These are phyloP conservation scores for Didymella lethalis DNA, from an alignment of 2,329 filamentous ascomycete species.

Conservation along the genomic window DNA sequence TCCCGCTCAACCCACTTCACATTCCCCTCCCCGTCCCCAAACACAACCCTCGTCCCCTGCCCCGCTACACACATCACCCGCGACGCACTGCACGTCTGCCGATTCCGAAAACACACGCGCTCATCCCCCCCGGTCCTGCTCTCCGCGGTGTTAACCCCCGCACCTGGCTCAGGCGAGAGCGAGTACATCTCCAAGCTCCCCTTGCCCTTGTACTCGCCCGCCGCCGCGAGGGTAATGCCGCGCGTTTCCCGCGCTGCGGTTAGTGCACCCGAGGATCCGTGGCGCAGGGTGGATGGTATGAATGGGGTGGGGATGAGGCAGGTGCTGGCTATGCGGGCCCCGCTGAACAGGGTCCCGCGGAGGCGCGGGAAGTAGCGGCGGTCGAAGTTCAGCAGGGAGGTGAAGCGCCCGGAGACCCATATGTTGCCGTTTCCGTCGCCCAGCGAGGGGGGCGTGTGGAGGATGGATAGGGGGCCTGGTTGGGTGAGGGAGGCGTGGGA, in stretches of 20 bases:
- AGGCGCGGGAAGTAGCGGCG: constrained; percentile 83
- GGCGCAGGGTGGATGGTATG: constrained; percentile 67
- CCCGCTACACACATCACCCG: constrained; percentile 82
- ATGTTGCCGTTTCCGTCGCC: constrained; percentile 76
- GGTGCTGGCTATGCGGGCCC: constrained; percentile 78
- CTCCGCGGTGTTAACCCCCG: constrained; percentile 42
- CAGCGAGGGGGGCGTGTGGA: constrained; percentile 72
- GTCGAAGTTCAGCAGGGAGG: constrained; percentile 88
- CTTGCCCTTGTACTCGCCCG: constrained; percentile 13
- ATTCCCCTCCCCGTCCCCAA: constrained; percentile 82
- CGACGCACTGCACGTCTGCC: constrained; percentile 80
- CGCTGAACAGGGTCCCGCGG: constrained; percentile 81
- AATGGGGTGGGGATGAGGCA: constrained; percentile 73
- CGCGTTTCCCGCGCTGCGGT: constrained; percentile 59
- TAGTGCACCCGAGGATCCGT: constrained; percentile 52
- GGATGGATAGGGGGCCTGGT: constrained; percentile 81
- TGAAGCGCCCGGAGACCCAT: constrained; percentile 87
- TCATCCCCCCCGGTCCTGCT: constrained; percentile 53
- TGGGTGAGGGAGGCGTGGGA: constrained; percentile 77
- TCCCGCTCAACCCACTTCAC: constrained; percentile 93
- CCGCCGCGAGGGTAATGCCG: constrained; percentile 53
- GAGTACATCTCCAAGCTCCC: constrained; percentile 83
- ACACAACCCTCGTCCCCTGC: constrained; percentile 83
- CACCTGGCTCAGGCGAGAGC: constrained; percentile 54
- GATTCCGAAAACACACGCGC: constrained; percentile 63